These are phyloP conservation scores for Gryganskiella cystojenkinii DNA, from an alignment of 192 early-diverging fungal species.

Conservation along the genomic window DNA sequence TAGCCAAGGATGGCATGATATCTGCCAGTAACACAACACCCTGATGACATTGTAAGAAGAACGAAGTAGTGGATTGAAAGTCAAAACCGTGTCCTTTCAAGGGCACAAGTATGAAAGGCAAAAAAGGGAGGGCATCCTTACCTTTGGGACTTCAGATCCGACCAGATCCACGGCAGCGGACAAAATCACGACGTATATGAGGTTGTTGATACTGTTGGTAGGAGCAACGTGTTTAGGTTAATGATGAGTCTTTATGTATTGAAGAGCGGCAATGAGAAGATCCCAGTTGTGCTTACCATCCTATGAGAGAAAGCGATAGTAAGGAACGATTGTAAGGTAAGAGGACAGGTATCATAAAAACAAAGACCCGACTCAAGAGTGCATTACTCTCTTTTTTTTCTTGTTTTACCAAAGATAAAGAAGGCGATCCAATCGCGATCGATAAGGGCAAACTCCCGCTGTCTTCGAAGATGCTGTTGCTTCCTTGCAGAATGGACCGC, in stretches of 20 bases:
- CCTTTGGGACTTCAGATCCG: constrained; percentile 46
- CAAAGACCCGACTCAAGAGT: neutral
- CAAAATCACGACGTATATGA: constrained; percentile 57
- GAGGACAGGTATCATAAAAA: neutral
- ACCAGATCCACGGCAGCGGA: constrained; percentile 60
- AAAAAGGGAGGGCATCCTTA: neutral
- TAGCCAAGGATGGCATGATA: constrained; percentile 51
- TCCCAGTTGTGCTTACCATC: neutral
- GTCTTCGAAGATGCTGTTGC: too few relatives aligned
- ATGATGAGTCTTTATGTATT: neutral
- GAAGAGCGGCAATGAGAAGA: too few relatives aligned
- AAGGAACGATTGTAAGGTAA: neutral
- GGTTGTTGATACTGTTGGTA: constrained; percentile 52
- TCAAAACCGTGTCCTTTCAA: neutral
- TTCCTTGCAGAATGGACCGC: too few relatives aligned
- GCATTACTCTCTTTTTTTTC: neutral
- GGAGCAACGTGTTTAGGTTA: neutral
- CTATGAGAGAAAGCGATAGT: neutral
- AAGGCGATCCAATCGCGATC: constrained; percentile 39
- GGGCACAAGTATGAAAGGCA: neutral
- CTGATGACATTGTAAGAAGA: constrained; percentile 2
- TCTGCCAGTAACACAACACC: constrained; percentile 57
- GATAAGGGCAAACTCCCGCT: constrained; percentile 2
- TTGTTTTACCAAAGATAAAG: constrained; percentile 36
- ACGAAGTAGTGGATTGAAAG: neutral